These are phyloP conservation scores for Lathyrus aphaca DNA, from an alignment of 306 rosid genomes.

Conservation along the genomic window DNA sequence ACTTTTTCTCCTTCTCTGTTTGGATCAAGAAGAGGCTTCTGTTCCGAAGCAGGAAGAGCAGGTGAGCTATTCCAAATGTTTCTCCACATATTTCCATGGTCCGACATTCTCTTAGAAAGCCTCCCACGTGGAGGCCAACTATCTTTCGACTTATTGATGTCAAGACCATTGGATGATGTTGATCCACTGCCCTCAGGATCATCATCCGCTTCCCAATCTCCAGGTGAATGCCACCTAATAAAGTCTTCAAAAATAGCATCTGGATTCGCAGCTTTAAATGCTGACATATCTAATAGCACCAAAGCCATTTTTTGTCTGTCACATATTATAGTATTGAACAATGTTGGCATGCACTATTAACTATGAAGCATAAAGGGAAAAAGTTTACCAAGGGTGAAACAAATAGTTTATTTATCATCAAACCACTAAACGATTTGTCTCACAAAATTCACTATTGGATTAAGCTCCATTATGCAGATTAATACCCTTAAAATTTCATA, in stretches of 20 bases:
- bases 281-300: slow-evolving; percentile 80
- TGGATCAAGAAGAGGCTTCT: slow-evolving; percentile 92
- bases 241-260: slow-evolving; percentile 93
- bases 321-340: slow-evolving; percentile 35
- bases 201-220: slow-evolving; percentile 84
- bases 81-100: slow-evolving; percentile 89
- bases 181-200: slow-evolving; percentile 46
- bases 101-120: slow-evolving; percentile 96
- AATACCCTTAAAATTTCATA: background rate
- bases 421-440: background rate
- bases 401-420: background rate
- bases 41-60: slow-evolving; percentile 80
- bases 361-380: slow-evolving; percentile 17
- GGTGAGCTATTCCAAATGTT: slow-evolving; percentile 79
- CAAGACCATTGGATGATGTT: slow-evolving; percentile 48
- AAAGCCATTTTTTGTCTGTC: slow-evolving; percentile 43
- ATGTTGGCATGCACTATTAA: slow-evolving; percentile 27
- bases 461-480: slow-evolving; percentile 21
- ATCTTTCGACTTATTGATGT: slow-evolving; percentile 45
- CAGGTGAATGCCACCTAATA: slow-evolving; percentile 99
- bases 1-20: slow-evolving; percentile 97
- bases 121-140: slow-evolving; percentile 82
- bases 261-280: slow-evolving; percentile 97
- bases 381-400: background rate
- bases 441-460: slow-evolving; percentile 3